phyloP scores from a whole-genome alignment of 2,329 filamentous ascomycete species.

The Xylariales sp. region DNA sequence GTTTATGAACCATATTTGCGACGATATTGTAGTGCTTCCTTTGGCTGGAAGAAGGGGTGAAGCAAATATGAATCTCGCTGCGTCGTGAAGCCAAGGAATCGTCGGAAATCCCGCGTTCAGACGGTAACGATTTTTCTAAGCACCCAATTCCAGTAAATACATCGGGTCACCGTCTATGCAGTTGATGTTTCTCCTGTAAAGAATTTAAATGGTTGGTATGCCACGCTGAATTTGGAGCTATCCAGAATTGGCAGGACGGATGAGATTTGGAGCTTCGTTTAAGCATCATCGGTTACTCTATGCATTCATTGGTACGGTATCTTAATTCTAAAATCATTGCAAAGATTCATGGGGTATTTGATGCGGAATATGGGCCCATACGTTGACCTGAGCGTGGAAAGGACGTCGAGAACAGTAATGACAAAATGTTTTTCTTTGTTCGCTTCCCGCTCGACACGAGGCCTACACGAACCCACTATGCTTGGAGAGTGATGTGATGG shows the following conservation, averaged over 20 bases:
- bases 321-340: neutral
- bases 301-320: conserved; percentile 6
- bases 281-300: conserved; percentile 4
- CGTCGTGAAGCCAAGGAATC: neutral
- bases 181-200: neutral
- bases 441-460: conserved; percentile 9
- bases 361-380: neutral
- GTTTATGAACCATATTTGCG: neutral
- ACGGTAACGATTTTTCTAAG: too few species aligned
- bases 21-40: neutral
- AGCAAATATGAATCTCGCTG: neutral
- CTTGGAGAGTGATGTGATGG: neutral
- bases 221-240: neutral
- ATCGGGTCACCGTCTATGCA: neutral
- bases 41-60: neutral
- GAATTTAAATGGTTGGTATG: neutral
- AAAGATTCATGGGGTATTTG: neutral
- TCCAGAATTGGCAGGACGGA: conserved; percentile 8
- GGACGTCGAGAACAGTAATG: neutral
- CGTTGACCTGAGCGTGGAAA: neutral
- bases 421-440: neutral
- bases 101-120: neutral
- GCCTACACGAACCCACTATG: neutral
- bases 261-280: neutral
- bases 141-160: neutral